Conservation (phyloP, 1,284 basidiomycete species). For the Hymenochaete sp. region DNA sequence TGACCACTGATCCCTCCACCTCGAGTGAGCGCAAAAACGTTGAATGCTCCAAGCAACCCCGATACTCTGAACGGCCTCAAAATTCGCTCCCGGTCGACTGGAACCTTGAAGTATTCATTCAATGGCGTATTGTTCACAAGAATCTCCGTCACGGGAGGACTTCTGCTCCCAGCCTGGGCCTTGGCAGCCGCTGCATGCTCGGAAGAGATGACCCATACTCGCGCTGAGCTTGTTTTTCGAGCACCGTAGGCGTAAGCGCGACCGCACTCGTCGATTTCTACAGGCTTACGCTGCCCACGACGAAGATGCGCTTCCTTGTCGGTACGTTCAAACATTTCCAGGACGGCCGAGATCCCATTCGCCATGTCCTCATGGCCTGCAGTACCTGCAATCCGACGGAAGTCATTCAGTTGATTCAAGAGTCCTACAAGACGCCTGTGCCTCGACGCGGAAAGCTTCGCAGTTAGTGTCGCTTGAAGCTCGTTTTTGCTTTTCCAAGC, state of each 20-base stretch:
- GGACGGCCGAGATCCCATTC: constrained; percentile 41
- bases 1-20: constrained; percentile 91
- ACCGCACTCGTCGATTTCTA: constrained; percentile 62
- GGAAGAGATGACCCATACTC: constrained; percentile 91
- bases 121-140: constrained; percentile 82
- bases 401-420: constrained; percentile 67
- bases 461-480: constrained; percentile 50
- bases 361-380: constrained; percentile 58
- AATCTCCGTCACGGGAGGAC: constrained; percentile 29
- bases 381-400: constrained; percentile 57
- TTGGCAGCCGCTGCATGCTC: constrained; percentile 26
- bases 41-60: constrained; percentile 85
- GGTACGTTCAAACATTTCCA: constrained; percentile 55
- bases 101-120: constrained; percentile 69
- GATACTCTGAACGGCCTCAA: constrained; percentile 80
- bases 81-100: constrained; percentile 71
- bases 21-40: constrained; percentile 80
- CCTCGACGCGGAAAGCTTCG: constrained; percentile 60
- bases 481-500: constrained; percentile 63
- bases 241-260: constrained; percentile 77
- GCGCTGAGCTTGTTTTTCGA: constrained; percentile 79
- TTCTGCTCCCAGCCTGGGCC: constrained; percentile 11
- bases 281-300: constrained; percentile 45
- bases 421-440: constrained; percentile 61
- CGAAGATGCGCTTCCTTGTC: constrained; percentile 50